phyloP scores from a whole-genome alignment of 805 yeast species.

The Sugiyamaella marilandica region DNA sequence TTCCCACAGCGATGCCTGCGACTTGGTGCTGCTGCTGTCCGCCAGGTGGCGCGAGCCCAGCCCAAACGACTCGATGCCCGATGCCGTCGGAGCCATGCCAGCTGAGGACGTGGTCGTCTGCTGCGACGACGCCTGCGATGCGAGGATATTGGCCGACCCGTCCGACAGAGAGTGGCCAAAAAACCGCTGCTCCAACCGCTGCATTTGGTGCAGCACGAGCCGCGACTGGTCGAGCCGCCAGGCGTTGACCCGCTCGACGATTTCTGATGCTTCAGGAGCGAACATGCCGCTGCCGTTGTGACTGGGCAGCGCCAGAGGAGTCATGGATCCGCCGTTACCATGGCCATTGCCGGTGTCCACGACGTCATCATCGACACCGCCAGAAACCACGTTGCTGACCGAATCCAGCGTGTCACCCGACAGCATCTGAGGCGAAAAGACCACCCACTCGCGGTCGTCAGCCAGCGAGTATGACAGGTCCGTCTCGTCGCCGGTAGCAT shows the following conservation, averaged over 20 bases:
- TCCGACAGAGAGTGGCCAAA: neutral
- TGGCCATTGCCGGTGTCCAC: slow-evolving; percentile 14
- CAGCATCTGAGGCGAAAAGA: slow-evolving; percentile 32
- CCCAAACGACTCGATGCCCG: slow-evolving; percentile 10
- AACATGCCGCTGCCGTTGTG: slow-evolving; percentile 36
- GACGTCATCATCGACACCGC: slow-evolving; percentile 12
- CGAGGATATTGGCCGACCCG: neutral
- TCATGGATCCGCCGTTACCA: slow-evolving; percentile 16
- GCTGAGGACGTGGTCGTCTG: neutral
- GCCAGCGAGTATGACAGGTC: slow-evolving; percentile 8
- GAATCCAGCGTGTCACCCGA: slow-evolving; percentile 6
- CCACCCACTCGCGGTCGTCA: slow-evolving; percentile 35
- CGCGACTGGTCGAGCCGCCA: slow-evolving; percentile 39
- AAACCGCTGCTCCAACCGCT: slow-evolving; percentile 17
- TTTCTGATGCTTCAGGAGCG: slow-evolving; percentile 24
- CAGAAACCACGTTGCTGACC: neutral
- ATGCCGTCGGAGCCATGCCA: neutral
- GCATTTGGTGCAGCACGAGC: slow-evolving; percentile 28
- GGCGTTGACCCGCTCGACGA: slow-evolving; percentile 36
- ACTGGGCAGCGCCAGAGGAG: slow-evolving; percentile 31
- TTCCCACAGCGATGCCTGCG: slow-evolving; percentile 12
- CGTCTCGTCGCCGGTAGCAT: neutral
- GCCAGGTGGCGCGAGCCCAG: neutral
- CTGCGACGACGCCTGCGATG: no score
- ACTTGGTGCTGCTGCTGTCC: neutral